Conservation (phyloP, 129 eudicot species). For the Centaurea solstitialis region DNA sequence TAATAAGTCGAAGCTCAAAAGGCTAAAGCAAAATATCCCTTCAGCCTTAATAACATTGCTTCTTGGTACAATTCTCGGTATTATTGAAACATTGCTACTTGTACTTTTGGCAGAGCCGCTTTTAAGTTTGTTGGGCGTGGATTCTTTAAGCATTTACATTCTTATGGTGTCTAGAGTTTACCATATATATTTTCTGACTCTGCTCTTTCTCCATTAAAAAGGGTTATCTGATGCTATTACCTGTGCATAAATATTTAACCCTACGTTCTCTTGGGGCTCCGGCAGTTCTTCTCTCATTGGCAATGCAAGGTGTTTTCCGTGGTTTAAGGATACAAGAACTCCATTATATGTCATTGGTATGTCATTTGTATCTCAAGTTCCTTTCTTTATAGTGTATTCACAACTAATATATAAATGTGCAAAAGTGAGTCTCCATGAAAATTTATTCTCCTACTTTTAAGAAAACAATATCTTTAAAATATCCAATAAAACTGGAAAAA, state of each 20-base stretch:
- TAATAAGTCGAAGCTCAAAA: constrained; percentile 17
- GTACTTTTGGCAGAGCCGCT: constrained; percentile 57
- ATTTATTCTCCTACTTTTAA: too few species aligned
- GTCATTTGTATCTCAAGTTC: neutral
- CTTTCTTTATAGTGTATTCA: neutral
- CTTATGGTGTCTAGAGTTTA: neutral
- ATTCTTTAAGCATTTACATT: constrained; percentile 44
- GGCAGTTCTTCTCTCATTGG: constrained; percentile 88
- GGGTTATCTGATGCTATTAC: constrained; percentile 71
- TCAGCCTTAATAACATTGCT: constrained; percentile 79
- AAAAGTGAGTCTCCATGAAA: too few species aligned
- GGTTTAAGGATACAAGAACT: constrained; percentile 93
- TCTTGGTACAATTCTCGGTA: constrained; percentile 72
- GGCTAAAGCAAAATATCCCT: constrained; percentile 51
- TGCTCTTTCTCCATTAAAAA: neutral
- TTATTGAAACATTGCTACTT: constrained; percentile 61
- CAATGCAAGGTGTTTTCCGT: constrained; percentile 96
- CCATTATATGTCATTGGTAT: constrained; percentile 88
- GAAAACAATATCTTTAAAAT: too few species aligned
- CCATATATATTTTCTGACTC: neutral
- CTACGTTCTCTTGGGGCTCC: constrained; percentile 89
- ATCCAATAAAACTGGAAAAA: too few species aligned
- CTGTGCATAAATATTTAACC: constrained; percentile 68
- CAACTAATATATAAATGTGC: too few species aligned
- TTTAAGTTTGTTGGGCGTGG: constrained; percentile 67